Base-by-base conservation (phyloP, 2,329 filamentous ascomycete species). In the Sclerotinia nivalis region DNA sequence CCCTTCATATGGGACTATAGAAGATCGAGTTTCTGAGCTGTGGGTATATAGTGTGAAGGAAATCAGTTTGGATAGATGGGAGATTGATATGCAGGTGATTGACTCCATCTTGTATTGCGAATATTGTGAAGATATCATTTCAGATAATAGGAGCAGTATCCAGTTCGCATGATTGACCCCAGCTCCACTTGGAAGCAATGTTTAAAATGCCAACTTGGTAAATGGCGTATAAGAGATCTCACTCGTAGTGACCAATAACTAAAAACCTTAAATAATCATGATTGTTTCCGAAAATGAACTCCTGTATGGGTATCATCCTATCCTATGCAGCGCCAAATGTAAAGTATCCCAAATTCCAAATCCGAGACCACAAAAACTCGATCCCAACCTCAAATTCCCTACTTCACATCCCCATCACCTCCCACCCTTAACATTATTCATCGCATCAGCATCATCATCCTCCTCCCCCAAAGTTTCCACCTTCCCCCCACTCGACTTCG, bases 381-480 rank as follows among this genome's bases (percentile, higher is more conserved):
- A 31, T 31, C 18, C 18, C 6, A 25, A 25, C 37, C 28, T 2
- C 37, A 28, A 10, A 28, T 1, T 1, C 20, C 20, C 20, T 72
- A 72, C 12, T 74, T 73, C 55, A 25, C 13, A 37, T 10, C 8
- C 31, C 25, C 34, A 22, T 43, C 73, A 76, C 72, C 72, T 77
- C 13, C 75, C 74, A 4, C 73, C 74, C 56, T 70, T 69, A 7
- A 72, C 73, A n/a, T 60, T 55, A 25, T 69, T 62, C 70, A 77
- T 78, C 49, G 75, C 78, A 76, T 86, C 80, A 34, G 77, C 79
- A 76, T 86, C 84, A 74, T 87, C 84, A 72, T 86, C 85, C 2
- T 79, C 84, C 75, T 84, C 84, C 5, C 83, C 84, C 64, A 86
- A 73, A 72, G 85, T 85, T 79, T 86, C 83, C 74, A 86, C 84